Evolutionary conservation across 495 filamentous ascomycete genomes (phyloP).

Genomic region (Tuber calosporum): DNA sequence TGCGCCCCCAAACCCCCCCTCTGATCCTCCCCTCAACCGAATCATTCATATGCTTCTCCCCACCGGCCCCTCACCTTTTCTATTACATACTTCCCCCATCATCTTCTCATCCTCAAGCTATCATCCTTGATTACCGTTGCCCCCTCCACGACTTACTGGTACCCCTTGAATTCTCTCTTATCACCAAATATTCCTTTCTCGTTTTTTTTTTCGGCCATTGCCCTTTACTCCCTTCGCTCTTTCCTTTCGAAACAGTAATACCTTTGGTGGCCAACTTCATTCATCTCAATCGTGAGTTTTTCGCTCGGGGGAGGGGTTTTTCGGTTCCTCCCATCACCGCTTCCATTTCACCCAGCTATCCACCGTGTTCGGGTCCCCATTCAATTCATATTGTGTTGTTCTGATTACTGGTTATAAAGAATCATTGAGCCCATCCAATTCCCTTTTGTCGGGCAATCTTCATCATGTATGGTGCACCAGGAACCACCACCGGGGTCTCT

Average conservation of each 20-base stretch:
- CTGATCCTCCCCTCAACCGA: conserved; percentile 31
- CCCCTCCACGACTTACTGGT: conserved; percentile 23
- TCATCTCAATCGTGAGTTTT: conserved; percentile 6
- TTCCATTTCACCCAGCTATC: not conserved
- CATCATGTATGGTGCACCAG: conserved; percentile 76
- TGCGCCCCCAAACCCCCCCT: conserved; percentile 8
- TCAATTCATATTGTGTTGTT: not conserved
- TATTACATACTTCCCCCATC: conserved; percentile 29
- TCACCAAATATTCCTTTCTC: conserved; percentile 9
- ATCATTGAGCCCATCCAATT: conserved; percentile 24
- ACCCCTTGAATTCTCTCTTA: not conserved
- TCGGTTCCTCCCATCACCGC: conserved; percentile 5
- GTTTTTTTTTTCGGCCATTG: conserved; percentile 11
- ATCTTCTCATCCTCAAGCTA: conserved; percentile 26
- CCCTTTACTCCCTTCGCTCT: conserved; percentile 10
- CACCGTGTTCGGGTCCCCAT: not conserved
- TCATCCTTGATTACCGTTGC: conserved; percentile 37
- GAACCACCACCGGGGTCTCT: conserved; percentile 82
- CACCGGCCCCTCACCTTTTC: conserved; percentile 13
- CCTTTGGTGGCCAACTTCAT: not conserved
- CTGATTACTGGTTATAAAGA: conserved; percentile 23
- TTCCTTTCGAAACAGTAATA: conserved; percentile 30
- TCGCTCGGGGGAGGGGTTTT: conserved; percentile 5
- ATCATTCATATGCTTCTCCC: conserved; percentile 31
- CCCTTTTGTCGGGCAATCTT: conserved; percentile 26